phyloP scores from a whole-genome alignment of 345 rosid species.

The Eucalyptus shirleyi region DNA sequence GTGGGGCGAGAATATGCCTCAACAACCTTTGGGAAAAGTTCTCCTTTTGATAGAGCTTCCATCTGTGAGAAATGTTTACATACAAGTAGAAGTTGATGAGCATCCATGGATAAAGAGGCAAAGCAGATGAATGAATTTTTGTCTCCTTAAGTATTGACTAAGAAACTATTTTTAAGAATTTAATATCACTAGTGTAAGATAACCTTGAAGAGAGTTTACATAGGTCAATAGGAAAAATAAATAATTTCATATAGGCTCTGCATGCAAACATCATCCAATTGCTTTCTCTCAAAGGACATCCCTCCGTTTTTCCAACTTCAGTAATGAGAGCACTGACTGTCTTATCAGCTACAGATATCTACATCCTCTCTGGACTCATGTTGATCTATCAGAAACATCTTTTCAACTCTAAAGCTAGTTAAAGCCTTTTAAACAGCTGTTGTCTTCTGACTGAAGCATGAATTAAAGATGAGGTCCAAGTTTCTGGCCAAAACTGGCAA shows the following conservation, averaged over 20 bases:
- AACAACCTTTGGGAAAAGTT: conserved; percentile 60
- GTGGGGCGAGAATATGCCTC: conserved; percentile 96
- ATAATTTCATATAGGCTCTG: background rate
- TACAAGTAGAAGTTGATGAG: background rate
- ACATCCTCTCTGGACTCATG: background rate
- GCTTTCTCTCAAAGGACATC: background rate
- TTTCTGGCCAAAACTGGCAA: background rate
- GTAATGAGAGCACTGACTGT: background rate
- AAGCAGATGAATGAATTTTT: background rate
- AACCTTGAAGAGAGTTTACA: background rate
- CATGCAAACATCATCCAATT: background rate
- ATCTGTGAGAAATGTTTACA: conserved; percentile 24
- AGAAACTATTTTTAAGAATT: background rate
- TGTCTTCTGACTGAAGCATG: background rate
- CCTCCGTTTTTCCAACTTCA: background rate
- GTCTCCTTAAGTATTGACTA: background rate
- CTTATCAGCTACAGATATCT: background rate
- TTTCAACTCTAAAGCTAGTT: background rate
- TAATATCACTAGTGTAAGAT: background rate
- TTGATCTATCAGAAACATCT: background rate
- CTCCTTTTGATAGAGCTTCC: conserved; percentile 56
- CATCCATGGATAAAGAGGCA: background rate
- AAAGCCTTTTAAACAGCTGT: background rate
- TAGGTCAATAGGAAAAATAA: background rate
- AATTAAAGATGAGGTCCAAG: background rate